phyloP scores from a whole-genome alignment of 129 eudicot species.

The Artemisia argyi region DNA sequence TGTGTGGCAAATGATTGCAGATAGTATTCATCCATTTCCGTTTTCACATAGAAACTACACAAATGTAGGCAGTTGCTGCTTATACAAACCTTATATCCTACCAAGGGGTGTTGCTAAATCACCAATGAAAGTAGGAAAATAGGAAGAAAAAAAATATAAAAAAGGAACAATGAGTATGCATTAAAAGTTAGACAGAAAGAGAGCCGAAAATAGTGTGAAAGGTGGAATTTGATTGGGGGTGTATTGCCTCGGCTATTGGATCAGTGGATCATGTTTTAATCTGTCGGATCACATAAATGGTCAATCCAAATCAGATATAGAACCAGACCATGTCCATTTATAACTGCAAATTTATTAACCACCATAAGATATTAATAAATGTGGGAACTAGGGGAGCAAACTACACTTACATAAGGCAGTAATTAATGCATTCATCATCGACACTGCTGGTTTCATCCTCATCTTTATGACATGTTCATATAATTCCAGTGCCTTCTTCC shows the following conservation, averaged over 20 bases:
- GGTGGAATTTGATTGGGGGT: too few species aligned
- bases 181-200: too few species aligned
- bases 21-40: too few species aligned
- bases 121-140: too few species aligned
- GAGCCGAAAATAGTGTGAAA: too few species aligned
- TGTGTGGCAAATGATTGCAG: too few species aligned
- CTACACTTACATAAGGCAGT: constrained; percentile 90
- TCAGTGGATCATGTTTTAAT: neutral
- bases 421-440: constrained; percentile 90
- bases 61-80: too few species aligned
- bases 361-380: neutral
- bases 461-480: constrained; percentile 63
- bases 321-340: neutral
- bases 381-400: constrained; percentile 16
- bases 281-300: neutral
- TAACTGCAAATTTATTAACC: neutral
- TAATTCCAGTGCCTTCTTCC: constrained; percentile 89
- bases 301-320: neutral
- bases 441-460: constrained; percentile 71
- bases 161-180: too few species aligned
- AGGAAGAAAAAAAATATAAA: too few species aligned
- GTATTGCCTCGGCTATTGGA: neutral
- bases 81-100: too few species aligned
- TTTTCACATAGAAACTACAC: too few species aligned
- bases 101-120: too few species aligned